Percentiles rank a stretch among this genome's conserved stretches.
Conservation (phyloP, 768 basidiomycete genomes). For the Leccinellum luteum region DNA sequence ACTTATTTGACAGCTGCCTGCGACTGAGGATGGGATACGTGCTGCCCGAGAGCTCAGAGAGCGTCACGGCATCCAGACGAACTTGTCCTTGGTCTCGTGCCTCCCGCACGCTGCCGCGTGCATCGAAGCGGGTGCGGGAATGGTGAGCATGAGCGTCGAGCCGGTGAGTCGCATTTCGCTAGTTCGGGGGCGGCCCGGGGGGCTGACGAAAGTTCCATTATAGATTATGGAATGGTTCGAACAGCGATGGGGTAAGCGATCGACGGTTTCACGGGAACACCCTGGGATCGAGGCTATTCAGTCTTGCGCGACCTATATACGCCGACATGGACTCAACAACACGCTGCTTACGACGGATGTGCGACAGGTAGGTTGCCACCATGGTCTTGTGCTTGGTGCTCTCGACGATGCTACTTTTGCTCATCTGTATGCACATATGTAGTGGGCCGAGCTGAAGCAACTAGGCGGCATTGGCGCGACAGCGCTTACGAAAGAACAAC, state of each 20-base stretch:
- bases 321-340: constrained; percentile 36
- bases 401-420: not conserved
- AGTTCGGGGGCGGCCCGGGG: not conserved
- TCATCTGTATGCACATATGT: not conserved
- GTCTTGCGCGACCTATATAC: constrained; percentile 44
- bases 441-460: constrained; percentile 43
- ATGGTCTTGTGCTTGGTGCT: not conserved
- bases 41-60: constrained; percentile 43
- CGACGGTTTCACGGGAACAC: constrained; percentile 23
- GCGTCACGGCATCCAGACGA: constrained; percentile 43
- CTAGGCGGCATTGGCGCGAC: constrained; percentile 44
- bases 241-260: constrained; percentile 18
- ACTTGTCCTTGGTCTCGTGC: constrained; percentile 51
- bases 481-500: constrained; percentile 40
- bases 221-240: constrained; percentile 47
- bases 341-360: constrained; percentile 43
- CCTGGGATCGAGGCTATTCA: constrained; percentile 49
- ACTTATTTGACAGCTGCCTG: constrained; percentile 45
- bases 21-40: constrained; percentile 50
- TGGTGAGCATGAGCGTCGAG: constrained; percentile 49
- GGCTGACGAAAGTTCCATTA: constrained; percentile 1
- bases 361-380: constrained; percentile 33
- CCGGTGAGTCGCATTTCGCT: constrained; percentile 36
- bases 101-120: constrained; percentile 57
- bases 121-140: constrained; percentile 46